Evolutionary conservation across 306 rosid genomes (phyloP).

Genomic region (Pterocarpus santalinus): DNA sequence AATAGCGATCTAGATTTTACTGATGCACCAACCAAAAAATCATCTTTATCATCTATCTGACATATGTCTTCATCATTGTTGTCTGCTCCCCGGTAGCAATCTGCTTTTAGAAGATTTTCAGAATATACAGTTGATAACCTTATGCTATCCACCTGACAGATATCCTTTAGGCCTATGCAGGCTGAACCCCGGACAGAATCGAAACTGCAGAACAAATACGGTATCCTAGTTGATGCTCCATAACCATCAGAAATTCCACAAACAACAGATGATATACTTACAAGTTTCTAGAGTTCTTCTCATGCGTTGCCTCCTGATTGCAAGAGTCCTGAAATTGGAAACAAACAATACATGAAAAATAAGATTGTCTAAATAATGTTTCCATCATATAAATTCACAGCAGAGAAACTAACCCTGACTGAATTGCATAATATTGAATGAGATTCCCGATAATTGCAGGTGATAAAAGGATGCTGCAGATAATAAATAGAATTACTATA

Average conservation of each 20-base stretch:
- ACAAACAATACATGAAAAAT: conserved; percentile 33
- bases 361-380: conserved; percentile 33
- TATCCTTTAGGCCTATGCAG: conserved; percentile 75
- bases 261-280: conserved; percentile 54
- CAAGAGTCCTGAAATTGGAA: conserved; percentile 64
- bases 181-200: conserved; percentile 64
- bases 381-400: conserved; percentile 34
- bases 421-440: conserved; percentile 59
- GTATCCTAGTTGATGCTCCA: conserved; percentile 30
- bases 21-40: conserved; percentile 60
- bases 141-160: conserved; percentile 74
- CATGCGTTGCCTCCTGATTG: conserved; percentile 58
- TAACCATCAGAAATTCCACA: conserved; percentile 41
- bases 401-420: conserved; percentile 62
- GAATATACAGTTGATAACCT: conserved; percentile 66
- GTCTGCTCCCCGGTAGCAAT: conserved; percentile 60
- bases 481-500: conserved; percentile 37
- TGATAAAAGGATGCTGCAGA: conserved; percentile 92
- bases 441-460: conserved; percentile 61
- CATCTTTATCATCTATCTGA: conserved; percentile 78
- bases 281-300: conserved; percentile 66
- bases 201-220: conserved; percentile 57
- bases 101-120: conserved; percentile 54
- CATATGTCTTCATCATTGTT: conserved; percentile 79
- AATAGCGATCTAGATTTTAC: conserved; percentile 58